Percentiles rank a stretch among this genome's conserved stretches.
phyloP scores from a whole-genome alignment of 805 yeast genomes.

The Schizosaccharomyces cryophilus region DNA sequence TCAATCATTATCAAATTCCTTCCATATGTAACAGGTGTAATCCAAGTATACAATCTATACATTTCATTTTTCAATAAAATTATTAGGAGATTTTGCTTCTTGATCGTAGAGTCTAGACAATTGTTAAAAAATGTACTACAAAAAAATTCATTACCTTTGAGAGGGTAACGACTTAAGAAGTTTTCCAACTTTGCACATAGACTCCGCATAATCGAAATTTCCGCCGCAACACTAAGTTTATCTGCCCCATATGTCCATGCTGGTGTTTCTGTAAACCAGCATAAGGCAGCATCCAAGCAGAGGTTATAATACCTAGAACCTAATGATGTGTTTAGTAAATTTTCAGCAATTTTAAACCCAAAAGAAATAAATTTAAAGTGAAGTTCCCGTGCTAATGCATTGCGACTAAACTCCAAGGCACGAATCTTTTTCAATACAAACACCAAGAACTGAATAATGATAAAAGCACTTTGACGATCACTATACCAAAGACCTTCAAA shows the following conservation, averaged over 20 bases:
- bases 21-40: conserved; percentile 25
- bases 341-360: neutral
- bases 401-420: neutral
- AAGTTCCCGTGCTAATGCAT: neutral
- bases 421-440: neutral
- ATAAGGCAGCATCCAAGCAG: conserved; percentile 33
- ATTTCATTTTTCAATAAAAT: conserved; percentile 57
- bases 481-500: conserved; percentile 28
- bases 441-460: neutral
- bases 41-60: conserved; percentile 50
- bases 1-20: neutral
- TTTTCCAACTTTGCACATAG: neutral
- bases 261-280: conserved; percentile 48
- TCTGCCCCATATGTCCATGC: conserved; percentile 45
- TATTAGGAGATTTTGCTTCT: conserved; percentile 29
- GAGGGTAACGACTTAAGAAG: neutral
- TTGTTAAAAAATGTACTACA: neutral
- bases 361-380: neutral
- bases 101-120: neutral
- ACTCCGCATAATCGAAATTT: conserved; percentile 18
- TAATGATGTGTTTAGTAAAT: neutral
- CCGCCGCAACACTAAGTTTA: conserved; percentile 42
- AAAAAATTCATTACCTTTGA: conserved; percentile 12
- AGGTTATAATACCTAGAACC: neutral
- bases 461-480: neutral